Evolutionary conservation across 495 filamentous ascomycete genomes (phyloP).

Genomic region (Amphirosellinia nigrospora): DNA sequence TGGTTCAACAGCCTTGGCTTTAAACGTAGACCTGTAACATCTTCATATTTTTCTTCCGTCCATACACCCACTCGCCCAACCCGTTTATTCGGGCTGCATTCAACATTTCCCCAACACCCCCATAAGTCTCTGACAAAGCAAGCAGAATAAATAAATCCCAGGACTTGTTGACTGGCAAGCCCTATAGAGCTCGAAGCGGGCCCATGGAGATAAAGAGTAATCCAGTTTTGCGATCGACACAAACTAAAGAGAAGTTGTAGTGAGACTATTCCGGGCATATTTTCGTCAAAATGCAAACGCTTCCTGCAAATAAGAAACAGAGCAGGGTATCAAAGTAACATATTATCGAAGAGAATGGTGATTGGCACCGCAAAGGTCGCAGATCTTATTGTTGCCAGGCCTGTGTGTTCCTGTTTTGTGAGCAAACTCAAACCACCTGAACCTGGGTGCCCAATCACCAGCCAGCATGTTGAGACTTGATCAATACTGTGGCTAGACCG

Average conservation of each 20-base stretch:
- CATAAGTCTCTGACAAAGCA: slow-evolving; percentile 11
- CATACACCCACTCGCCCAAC: slow-evolving; percentile 17
- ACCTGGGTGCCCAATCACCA: slow-evolving; percentile 5
- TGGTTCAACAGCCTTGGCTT: background rate
- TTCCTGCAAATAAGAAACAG: slow-evolving; percentile 1
- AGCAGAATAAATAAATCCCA: slow-evolving; percentile 14
- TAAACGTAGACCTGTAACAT: background rate
- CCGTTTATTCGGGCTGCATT: background rate
- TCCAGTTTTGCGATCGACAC: slow-evolving; percentile 17
- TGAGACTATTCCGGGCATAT: slow-evolving; percentile 11
- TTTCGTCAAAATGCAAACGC: background rate
- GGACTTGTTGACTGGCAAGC: slow-evolving; percentile 2
- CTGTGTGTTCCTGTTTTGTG: slow-evolving; percentile 3
- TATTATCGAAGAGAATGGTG: slow-evolving; percentile 7
- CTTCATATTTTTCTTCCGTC: background rate
- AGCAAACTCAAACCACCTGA: slow-evolving; percentile 7
- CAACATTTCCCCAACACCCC: background rate
- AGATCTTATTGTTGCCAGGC: background rate
- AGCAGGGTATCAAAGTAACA: slow-evolving; percentile 13
- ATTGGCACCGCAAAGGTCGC: slow-evolving; percentile 1
- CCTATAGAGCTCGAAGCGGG: background rate
- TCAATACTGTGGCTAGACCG: background rate
- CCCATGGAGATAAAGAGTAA: background rate
- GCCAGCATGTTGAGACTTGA: background rate
- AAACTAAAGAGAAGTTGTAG: slow-evolving; percentile 15